Conservation (phyloP, 148 eudicot species). For the Euryodendron excelsum region DNA sequence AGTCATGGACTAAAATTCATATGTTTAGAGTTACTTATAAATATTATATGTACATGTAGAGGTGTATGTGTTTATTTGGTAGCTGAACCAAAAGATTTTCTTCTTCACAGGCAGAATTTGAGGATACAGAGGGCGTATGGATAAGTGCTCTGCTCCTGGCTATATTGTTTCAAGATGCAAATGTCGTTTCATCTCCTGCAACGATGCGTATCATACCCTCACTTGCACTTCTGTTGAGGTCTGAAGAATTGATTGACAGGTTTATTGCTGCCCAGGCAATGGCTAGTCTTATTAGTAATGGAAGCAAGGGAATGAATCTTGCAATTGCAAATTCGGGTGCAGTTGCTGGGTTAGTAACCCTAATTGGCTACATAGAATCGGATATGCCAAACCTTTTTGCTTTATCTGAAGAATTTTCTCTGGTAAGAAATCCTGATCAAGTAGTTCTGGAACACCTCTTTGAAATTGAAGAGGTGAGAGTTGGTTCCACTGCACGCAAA, state of each 20-base stretch:
- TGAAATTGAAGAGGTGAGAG: slow-evolving; percentile 64
- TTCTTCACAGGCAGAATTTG: slow-evolving; percentile 58
- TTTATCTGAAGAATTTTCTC: slow-evolving; percentile 64
- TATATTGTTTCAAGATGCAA: slow-evolving; percentile 64
- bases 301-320: slow-evolving; percentile 52
- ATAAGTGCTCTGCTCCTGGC: slow-evolving; percentile 68
- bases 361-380: slow-evolving; percentile 59
- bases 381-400: slow-evolving; percentile 69
- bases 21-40: not conserved
- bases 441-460: slow-evolving; percentile 60
- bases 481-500: slow-evolving; percentile 66
- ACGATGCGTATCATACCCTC: slow-evolving; percentile 55
- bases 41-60: too few species aligned
- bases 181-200: slow-evolving; percentile 48
- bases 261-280: slow-evolving; percentile 82
- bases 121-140: slow-evolving; percentile 79
- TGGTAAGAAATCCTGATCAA: slow-evolving; percentile 61
- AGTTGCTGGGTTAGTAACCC: slow-evolving; percentile 48
- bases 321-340: slow-evolving; percentile 79
- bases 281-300: slow-evolving; percentile 65
- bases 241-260: slow-evolving; percentile 64
- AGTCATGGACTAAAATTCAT: not conserved
- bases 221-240: slow-evolving; percentile 59
- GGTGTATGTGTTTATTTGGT: not conserved
- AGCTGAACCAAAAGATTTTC: not conserved